These are phyloP conservation scores for Zygosaccharomyces sapae DNA, from an alignment of 1,139 yeast species.

Conservation along the genomic window DNA sequence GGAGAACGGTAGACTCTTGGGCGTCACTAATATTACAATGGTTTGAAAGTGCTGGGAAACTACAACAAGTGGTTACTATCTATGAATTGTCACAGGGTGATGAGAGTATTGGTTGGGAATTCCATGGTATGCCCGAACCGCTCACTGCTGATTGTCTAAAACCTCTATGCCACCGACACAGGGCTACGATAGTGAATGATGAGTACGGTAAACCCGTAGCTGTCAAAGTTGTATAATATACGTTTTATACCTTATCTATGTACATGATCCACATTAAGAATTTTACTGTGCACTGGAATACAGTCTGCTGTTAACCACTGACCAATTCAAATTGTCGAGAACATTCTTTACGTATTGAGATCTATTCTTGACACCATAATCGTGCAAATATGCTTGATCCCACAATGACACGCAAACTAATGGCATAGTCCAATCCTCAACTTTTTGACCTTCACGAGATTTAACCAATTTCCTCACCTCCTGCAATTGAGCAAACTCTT, in stretches of 20 bases:
- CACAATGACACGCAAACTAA: slow-evolving; percentile 76
- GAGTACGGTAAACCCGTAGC: slow-evolving; percentile 60
- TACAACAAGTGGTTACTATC: slow-evolving; percentile 71
- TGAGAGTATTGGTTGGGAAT: slow-evolving; percentile 50
- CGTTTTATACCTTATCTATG: slow-evolving; percentile 34
- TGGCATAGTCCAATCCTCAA: slow-evolving; percentile 70
- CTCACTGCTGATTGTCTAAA: slow-evolving; percentile 55
- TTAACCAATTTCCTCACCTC: slow-evolving; percentile 45
- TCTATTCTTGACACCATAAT: slow-evolving; percentile 78
- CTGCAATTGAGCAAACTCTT: slow-evolving; percentile 47
- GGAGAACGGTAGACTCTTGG: slow-evolving; percentile 78
- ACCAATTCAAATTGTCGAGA: slow-evolving; percentile 85
- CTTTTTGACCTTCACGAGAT: slow-evolving; percentile 35
- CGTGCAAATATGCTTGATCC: slow-evolving; percentile 81
- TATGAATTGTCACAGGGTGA: slow-evolving; percentile 75
- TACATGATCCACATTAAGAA: slow-evolving; percentile 2
- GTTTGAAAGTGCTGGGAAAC: slow-evolving; percentile 74
- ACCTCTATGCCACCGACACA: slow-evolving; percentile 59
- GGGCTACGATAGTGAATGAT: slow-evolving; percentile 60
- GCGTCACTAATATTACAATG: slow-evolving; percentile 56
- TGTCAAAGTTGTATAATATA: slow-evolving; percentile 49
- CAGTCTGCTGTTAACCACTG: slow-evolving; percentile 65
- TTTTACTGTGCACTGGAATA: slow-evolving; percentile 27
- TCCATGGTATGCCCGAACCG: slow-evolving; percentile 60
- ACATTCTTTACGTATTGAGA: slow-evolving; percentile 67